A percentile compares a stretch with the other conserved stretches of the same genome.
Evolutionary conservation across 2,329 filamentous ascomycete genomes (phyloP).

Genomic region (Aspergillus sp.): DNA sequence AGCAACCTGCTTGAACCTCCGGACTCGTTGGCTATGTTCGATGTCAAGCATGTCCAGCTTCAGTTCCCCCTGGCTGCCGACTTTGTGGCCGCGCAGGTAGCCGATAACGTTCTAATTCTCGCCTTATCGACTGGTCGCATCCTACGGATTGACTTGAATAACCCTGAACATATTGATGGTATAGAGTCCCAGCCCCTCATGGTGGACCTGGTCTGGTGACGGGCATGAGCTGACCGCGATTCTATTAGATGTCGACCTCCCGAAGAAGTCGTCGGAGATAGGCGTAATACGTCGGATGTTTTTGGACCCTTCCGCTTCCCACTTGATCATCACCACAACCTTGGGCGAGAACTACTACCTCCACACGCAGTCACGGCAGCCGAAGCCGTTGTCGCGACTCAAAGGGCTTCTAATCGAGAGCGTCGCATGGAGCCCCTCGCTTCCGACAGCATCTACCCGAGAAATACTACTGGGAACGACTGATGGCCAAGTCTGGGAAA

Average conservation of each 20-base stretch:
- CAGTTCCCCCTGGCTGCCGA: slow-evolving; percentile 93
- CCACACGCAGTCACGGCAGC: slow-evolving; percentile 88
- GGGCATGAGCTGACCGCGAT: neutral
- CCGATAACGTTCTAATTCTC: slow-evolving; percentile 93
- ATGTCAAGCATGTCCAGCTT: slow-evolving; percentile 86
- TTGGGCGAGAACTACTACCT: slow-evolving; percentile 97
- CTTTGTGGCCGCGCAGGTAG: slow-evolving; percentile 94
- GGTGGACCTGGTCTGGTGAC: slow-evolving; percentile 4
- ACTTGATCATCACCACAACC: slow-evolving; percentile 87
- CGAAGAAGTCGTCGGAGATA: slow-evolving; percentile 86
- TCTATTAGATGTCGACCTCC: slow-evolving; percentile 85
- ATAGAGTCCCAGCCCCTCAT: slow-evolving; percentile 11
- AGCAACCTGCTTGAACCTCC: slow-evolving; percentile 60
- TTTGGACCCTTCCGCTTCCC: slow-evolving; percentile 93
- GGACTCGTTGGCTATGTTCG: slow-evolving; percentile 79
- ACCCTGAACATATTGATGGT: slow-evolving; percentile 93
- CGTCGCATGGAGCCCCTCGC: slow-evolving; percentile 90
- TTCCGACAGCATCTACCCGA: slow-evolving; percentile 88
- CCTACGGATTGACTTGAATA: slow-evolving; percentile 89
- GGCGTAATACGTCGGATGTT: slow-evolving; percentile 95
- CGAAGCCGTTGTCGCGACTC: slow-evolving; percentile 75
- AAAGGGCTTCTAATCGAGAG: slow-evolving; percentile 86
- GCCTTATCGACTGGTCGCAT: slow-evolving; percentile 91
- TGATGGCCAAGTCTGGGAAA: slow-evolving; percentile 95
- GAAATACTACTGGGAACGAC: slow-evolving; percentile 89